Evolutionary conservation across 2,329 filamentous ascomycete species (phyloP).

Genomic region (Emergomyces africanus): DNA sequence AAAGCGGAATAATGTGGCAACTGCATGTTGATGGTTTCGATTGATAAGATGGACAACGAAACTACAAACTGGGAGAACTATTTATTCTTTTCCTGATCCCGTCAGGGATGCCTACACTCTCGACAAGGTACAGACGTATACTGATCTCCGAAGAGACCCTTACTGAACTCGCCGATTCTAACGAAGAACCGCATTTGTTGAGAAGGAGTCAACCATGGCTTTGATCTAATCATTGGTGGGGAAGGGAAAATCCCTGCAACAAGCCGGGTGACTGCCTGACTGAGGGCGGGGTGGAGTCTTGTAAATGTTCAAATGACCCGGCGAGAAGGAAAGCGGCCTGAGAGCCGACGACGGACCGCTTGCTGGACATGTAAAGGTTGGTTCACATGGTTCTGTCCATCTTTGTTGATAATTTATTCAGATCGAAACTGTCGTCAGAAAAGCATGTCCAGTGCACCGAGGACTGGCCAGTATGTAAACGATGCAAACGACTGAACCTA

Average conservation of each 20-base stretch:
- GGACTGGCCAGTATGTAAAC: conserved; percentile 17
- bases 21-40: background rate
- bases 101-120: background rate
- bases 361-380: conserved; percentile 18
- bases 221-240: background rate
- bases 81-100: background rate
- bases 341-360: conserved; percentile 16
- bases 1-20: background rate
- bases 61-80: background rate
- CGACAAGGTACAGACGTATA: background rate
- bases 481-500: conserved; percentile 16
- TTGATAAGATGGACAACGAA: background rate
- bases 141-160: background rate
- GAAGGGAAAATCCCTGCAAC: background rate
- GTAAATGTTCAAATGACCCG: conserved; percentile 5
- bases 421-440: conserved; percentile 5
- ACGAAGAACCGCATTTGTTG: background rate
- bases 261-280: background rate
- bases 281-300: background rate
- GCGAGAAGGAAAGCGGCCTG: conserved; percentile 8
- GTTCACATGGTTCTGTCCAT: background rate
- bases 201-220: background rate
- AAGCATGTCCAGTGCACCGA: conserved; percentile 22
- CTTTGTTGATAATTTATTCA: background rate
- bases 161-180: background rate